These are phyloP conservation scores for Conticribra guillardii DNA, from an alignment of 108 stramenopile species.

Conservation along the genomic window DNA sequence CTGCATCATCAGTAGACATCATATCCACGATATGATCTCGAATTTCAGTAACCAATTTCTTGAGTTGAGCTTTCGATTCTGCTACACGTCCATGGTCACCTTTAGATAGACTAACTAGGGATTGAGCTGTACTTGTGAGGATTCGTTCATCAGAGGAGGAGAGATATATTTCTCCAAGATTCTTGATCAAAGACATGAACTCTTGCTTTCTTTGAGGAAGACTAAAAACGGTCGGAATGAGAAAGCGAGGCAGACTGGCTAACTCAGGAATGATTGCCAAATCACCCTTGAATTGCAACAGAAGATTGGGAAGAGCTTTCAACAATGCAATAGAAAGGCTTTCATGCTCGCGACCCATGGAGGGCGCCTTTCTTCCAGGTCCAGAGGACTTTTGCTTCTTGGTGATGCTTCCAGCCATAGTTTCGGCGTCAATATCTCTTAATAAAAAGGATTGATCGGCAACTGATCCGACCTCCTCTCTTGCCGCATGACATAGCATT, in stretches of 20 bases:
- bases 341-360: slow-evolving; percentile 50
- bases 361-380: slow-evolving; percentile 12
- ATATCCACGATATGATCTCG: slow-evolving; percentile 65
- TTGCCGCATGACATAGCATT: slow-evolving; percentile 69
- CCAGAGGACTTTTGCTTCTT: slow-evolving; percentile 18
- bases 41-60: slow-evolving; percentile 52
- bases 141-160: slow-evolving; percentile 68
- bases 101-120: slow-evolving; percentile 58
- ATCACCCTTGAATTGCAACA: slow-evolving; percentile 80
- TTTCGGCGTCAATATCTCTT: slow-evolving; percentile 38
- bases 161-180: slow-evolving; percentile 64
- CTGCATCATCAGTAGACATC: slow-evolving; percentile 43
- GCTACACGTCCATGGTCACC: slow-evolving; percentile 68
- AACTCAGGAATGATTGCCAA: slow-evolving; percentile 61
- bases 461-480: slow-evolving; percentile 63
- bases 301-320: slow-evolving; percentile 70
- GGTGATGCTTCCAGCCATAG: slow-evolving; percentile 6
- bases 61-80: slow-evolving; percentile 71
- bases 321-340: slow-evolving; percentile 70
- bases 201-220: slow-evolving; percentile 77
- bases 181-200: slow-evolving; percentile 66
- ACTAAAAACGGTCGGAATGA: slow-evolving; percentile 71
- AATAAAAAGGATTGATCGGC: slow-evolving; percentile 42
- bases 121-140: slow-evolving; percentile 59
- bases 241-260: slow-evolving; percentile 68